Percentiles rank a stretch among this genome's conserved stretches.
phyloP scores from a whole-genome alignment of 2,329 filamentous ascomycete species.

The Nothomitra cinnamomea region DNA sequence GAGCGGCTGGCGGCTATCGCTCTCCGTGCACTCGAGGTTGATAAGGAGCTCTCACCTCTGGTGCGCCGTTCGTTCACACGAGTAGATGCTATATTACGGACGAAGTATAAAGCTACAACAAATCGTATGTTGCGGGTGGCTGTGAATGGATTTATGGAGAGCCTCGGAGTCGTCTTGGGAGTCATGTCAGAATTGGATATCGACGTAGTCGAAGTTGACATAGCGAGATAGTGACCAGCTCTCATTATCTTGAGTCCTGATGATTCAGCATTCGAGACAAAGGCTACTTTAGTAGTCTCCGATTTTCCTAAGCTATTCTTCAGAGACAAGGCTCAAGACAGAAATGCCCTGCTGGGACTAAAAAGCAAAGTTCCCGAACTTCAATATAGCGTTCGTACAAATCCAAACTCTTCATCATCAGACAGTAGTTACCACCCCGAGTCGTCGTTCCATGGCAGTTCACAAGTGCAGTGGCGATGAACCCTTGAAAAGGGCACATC shows the following conservation, averaged over 20 bases:
- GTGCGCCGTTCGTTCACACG: conserved; percentile 52
- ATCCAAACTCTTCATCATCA: no score
- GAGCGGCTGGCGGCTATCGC: conserved; percentile 61
- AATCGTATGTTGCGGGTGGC: conserved; percentile 94
- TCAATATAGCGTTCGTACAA: no score
- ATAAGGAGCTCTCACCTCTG: conserved; percentile 73
- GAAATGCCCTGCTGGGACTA: no score
- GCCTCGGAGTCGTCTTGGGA: conserved; percentile 63
- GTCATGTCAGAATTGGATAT: conserved; percentile 84
- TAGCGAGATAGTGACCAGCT: not conserved
- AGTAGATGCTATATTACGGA: conserved; percentile 38
- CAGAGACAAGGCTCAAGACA: no score
- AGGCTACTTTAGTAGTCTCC: no score
- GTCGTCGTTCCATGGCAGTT: not conserved
- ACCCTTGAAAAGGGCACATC: conserved; percentile 25
- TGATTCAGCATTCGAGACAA: no score
- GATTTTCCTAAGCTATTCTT: no score
- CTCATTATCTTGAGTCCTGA: no score
- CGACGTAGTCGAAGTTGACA: conserved; percentile 42
- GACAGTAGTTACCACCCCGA: not conserved
- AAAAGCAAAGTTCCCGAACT: no score
- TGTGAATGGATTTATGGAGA: conserved; percentile 94
- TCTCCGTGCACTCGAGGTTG: conserved; percentile 60
- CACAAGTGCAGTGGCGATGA: not conserved
- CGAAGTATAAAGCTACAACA: conserved; percentile 72